These are phyloP conservation scores for Sporothrix pseudoabietina DNA, from an alignment of 2,329 filamentous ascomycete genomes.

Conservation along the genomic window DNA sequence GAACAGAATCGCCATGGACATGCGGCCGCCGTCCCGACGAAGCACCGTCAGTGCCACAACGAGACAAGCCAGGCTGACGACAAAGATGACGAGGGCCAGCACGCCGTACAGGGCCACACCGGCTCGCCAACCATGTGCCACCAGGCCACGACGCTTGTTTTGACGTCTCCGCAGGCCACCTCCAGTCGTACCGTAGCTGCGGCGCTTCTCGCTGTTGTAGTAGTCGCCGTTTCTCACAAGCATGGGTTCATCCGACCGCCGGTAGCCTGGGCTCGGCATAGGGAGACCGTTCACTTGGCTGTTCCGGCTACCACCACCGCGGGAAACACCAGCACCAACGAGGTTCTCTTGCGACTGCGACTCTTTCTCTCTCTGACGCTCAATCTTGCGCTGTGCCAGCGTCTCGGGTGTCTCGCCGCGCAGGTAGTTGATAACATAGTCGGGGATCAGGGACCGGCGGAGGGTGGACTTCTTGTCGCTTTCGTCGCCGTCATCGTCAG, in stretches of 20 bases:
- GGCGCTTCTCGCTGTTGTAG: not conserved
- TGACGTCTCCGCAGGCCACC: not conserved
- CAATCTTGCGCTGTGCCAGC: constrained; percentile 49
- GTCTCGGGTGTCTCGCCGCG: constrained; percentile 59
- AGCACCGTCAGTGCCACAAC: constrained; percentile 39
- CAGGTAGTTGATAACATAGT: constrained; percentile 59
- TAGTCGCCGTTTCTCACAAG: not conserved
- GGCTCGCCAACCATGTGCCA: constrained; percentile 51
- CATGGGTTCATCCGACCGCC: constrained; percentile 22
- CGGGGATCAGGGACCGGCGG: constrained; percentile 53
- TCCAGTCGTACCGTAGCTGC: not conserved
- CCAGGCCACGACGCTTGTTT: constrained; percentile 25
- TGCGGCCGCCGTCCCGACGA: constrained; percentile 30
- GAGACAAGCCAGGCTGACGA: constrained; percentile 45
- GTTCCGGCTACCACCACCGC: constrained; percentile 11
- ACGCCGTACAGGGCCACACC: constrained; percentile 51
- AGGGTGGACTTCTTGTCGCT: constrained; percentile 29
- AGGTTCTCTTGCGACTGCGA: constrained; percentile 31
- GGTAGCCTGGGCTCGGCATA: constrained; percentile 1
- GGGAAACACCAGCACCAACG: not conserved
- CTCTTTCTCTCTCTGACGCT: constrained; percentile 38
- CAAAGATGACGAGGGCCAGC: constrained; percentile 45
- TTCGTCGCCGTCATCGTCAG: constrained; percentile 32
- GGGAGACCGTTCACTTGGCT: not conserved
- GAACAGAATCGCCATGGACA: constrained; percentile 36